A percentile compares a stretch with the other conserved stretches of the same genome.
phyloP scores from a whole-genome alignment of 139 green algal genomes.

The Picochlorum costavermella region DNA sequence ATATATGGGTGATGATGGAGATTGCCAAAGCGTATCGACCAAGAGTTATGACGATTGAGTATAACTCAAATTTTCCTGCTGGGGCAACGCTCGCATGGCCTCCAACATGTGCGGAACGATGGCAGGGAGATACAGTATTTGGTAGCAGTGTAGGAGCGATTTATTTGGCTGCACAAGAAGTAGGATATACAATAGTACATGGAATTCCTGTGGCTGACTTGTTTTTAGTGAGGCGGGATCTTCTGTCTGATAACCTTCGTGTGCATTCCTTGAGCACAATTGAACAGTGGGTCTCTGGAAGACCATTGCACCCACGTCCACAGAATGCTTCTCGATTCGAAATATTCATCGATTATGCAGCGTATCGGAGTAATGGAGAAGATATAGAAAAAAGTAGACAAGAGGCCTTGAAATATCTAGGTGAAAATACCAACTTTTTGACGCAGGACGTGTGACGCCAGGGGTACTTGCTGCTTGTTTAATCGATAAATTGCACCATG shows the following conservation, averaged over 20 bases:
- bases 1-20: slow-evolving; percentile 13
- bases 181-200: neutral
- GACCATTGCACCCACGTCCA: too few species aligned
- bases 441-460: too few species aligned
- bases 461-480: too few species aligned
- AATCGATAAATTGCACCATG: too few species aligned
- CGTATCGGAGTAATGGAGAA: too few species aligned
- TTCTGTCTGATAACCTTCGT: neutral
- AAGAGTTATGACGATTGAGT: slow-evolving; percentile 14
- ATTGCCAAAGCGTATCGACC: neutral
- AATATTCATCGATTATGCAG: too few species aligned
- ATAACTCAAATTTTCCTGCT: slow-evolving; percentile 14
- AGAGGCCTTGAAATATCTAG: too few species aligned
- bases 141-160: neutral
- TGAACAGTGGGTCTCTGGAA: too few species aligned
- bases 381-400: too few species aligned
- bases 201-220: neutral
- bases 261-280: neutral
- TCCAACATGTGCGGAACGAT: neutral
- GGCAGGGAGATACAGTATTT: neutral
- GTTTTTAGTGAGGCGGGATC: neutral
- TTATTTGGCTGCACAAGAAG: neutral
- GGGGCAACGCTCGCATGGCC: neutral
- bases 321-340: too few species aligned
- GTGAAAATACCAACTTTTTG: too few species aligned